Conservation (phyloP, 176 grass and related monocot species). For the Luzula sylvatica region DNA sequence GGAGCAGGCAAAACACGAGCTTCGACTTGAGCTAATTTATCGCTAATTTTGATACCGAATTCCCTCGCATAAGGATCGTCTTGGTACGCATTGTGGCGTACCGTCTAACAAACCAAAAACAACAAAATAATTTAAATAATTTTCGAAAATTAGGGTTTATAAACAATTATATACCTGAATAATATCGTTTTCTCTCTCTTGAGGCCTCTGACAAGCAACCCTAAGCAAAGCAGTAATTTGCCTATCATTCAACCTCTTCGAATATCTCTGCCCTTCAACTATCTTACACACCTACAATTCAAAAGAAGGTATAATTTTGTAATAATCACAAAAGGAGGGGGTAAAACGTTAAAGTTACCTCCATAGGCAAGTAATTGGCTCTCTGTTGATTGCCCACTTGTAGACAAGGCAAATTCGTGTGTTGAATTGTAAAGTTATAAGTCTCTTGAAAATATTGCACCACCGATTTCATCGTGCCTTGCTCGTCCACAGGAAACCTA, state of each 20-base stretch:
- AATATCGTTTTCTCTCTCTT: constrained; percentile 21
- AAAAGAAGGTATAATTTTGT: too few relatives aligned
- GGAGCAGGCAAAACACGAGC: constrained; percentile 85
- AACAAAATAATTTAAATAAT: background rate
- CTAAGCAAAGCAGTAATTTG: constrained; percentile 31
- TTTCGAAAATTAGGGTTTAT: background rate
- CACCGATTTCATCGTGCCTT: constrained; percentile 68
- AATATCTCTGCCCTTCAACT: constrained; percentile 44
- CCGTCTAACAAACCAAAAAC: constrained; percentile 30
- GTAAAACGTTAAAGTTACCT: constrained; percentile 29
- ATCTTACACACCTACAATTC: too few relatives aligned
- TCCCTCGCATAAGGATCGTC: constrained; percentile 35
- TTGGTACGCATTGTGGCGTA: constrained; percentile 34
- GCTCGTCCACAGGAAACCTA: constrained; percentile 79
- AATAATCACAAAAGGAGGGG: background rate
- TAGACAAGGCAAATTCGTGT: constrained; percentile 73
- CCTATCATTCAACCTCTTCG: constrained; percentile 27
- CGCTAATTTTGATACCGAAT: constrained; percentile 75
- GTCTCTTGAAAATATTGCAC: constrained; percentile 95
- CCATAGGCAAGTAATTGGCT: constrained; percentile 92
- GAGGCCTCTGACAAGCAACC: constrained; percentile 27
- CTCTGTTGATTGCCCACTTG: constrained; percentile 79
- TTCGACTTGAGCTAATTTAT: constrained; percentile 71
- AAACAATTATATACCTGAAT: constrained; percentile 18
- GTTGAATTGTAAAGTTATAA: constrained; percentile 80